phyloP scores from a whole-genome alignment of 352 stramenopile species.

The Thalassiosira livingstoniorum region DNA sequence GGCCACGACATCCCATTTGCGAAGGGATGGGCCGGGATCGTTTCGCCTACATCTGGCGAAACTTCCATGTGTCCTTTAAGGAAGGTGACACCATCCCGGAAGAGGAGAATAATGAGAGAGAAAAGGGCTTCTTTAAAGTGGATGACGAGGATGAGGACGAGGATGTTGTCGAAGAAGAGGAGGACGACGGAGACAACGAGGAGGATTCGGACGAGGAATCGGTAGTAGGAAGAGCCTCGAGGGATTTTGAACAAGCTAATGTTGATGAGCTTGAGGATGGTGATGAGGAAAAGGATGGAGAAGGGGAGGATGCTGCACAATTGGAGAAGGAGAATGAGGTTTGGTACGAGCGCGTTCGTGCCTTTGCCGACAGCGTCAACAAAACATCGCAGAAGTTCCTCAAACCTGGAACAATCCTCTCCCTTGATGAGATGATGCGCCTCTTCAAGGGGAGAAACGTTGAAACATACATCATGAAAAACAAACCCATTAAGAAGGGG shows the following conservation, averaged over 20 bases:
- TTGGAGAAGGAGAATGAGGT: not conserved
- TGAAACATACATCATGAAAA: not conserved
- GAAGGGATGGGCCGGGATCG: no score
- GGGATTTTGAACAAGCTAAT: not conserved
- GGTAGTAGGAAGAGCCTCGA: no score
- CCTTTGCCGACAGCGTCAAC: not conserved
- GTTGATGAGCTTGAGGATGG: not conserved
- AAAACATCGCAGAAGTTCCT: not conserved
- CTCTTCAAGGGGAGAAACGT: not conserved
- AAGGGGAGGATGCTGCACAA: not conserved
- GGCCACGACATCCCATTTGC: not conserved
- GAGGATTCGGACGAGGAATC: no score
- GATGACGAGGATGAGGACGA: no score
- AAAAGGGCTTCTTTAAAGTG: no score
- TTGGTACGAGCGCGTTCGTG: no score
- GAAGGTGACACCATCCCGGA: no score
- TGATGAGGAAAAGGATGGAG: not conserved
- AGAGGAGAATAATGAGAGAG: no score
- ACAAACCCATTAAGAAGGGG: conserved; percentile 1
- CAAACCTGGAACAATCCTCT: not conserved
- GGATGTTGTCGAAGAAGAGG: no score
- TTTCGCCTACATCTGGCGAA: no score
- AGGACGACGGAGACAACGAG: no score
- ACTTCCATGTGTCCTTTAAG: no score
- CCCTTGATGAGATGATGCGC: not conserved